Base-by-base conservation (phyloP, 495 filamentous ascomycete species). In the Lindgomyces ingoldianus region DNA sequence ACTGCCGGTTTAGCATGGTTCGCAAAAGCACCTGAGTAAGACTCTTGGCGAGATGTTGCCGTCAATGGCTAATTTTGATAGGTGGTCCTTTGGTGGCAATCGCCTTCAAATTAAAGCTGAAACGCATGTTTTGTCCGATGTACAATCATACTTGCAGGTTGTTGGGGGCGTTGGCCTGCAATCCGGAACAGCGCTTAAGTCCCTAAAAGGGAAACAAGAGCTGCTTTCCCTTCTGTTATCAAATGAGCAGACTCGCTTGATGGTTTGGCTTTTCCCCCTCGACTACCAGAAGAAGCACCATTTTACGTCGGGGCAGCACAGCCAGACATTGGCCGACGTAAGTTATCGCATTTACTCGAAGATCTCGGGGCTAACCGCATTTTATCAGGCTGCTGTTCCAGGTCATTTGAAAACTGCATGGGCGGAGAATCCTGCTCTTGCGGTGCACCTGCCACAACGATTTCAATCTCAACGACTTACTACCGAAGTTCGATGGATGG, bases 41-140 rank as follows among this genome's bases (percentile, higher is more conserved):
- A 59, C 3, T 30, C 50, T 45, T 4, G 11, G 21, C 4, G 9
- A 52, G 26, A 10, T 21, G 46, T 33, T 21, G 11, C 10, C 27
- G 18, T 16, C 3, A 26, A 6, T 26, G 18, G 41, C 68, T 74
- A 61, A 76, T 30, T 62, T 0, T 33, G 21, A 2, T 27, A 76
- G 83, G 64, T 99, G 94, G 94, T 95, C 93, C 2, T 98, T 95
- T 73, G 95, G 95, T 44, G 92, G 93, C 60, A 97, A 97, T 72
- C 81, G 89, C 48, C 78, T 97, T 8, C 94, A 98, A 72, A 81
- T 98, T 27, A 98, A 94, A 75, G 91, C 95, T 0, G 95, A 99
- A 74, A 85, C 89, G 30, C 87, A 86, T 64, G 75, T 98, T 30
- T 83, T 99, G 8, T 80, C 80, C 10, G 93, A 98, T 75, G 86